Evolutionary conservation across 768 basidiomycete species (phyloP).

Genomic region (Postia placenta): DNA sequence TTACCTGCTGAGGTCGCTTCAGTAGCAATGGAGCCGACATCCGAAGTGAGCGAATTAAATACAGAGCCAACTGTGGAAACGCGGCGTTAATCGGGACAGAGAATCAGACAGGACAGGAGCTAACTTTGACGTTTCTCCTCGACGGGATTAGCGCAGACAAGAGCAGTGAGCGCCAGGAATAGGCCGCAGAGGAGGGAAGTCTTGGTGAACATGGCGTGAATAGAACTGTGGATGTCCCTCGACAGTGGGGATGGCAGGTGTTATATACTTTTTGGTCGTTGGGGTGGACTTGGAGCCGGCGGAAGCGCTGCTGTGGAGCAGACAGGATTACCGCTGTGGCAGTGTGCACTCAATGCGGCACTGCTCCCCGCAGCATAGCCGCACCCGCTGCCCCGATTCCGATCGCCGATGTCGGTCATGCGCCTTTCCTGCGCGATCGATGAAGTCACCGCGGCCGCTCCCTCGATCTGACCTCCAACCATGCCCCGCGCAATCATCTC

Average conservation of each 20-base stretch:
- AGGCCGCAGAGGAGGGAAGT: conserved; percentile 11
- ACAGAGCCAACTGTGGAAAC: conserved; percentile 29
- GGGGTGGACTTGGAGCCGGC: too few relatives aligned
- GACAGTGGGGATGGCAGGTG: too few relatives aligned
- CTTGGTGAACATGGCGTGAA: conserved; percentile 5
- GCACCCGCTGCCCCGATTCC: not conserved
- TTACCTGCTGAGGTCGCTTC: conserved; percentile 21
- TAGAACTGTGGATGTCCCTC: not conserved
- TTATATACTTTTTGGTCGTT: too few relatives aligned
- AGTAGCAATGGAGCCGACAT: conserved; percentile 22
- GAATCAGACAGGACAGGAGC: conserved; percentile 4
- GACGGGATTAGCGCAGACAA: conserved; percentile 26
- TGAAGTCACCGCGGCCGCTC: too few relatives aligned
- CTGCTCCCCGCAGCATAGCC: not conserved
- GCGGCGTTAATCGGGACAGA: conserved; percentile 4
- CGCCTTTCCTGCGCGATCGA: too few relatives aligned
- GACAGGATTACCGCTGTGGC: too few relatives aligned
- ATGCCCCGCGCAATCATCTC: conserved; percentile 94
- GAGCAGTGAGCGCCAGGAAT: conserved; percentile 28
- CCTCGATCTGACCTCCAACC: too few relatives aligned
- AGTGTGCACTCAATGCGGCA: not conserved
- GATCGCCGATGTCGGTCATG: too few relatives aligned
- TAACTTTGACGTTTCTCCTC: conserved; percentile 41
- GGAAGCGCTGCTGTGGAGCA: not conserved
- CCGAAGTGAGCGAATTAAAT: conserved; percentile 34